Evolutionary conservation across 2,329 filamentous ascomycete genomes (phyloP).

Genomic region (Colletotrichum sp.): DNA sequence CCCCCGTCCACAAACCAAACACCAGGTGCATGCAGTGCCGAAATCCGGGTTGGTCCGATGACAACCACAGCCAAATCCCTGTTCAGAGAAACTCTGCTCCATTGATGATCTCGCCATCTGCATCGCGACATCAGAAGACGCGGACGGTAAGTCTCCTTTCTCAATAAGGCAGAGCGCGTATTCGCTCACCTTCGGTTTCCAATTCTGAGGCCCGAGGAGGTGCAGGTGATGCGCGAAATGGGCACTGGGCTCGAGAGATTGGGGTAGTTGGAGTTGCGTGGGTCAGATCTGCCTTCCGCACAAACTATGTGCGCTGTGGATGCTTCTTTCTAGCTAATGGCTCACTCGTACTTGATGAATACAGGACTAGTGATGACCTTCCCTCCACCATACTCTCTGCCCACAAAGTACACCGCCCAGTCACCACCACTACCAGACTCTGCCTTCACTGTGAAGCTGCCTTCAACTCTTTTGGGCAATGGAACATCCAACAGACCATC

Average conservation of each 20-base stretch:
- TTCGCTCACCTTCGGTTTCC: not conserved
- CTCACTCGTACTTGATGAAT: not conserved
- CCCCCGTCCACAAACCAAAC: not conserved
- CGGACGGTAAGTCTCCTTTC: not conserved
- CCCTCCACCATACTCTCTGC: not conserved
- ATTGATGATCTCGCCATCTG: not conserved
- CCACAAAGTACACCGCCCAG: constrained; percentile 7
- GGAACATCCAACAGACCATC: constrained; percentile 23
- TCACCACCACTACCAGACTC: not conserved
- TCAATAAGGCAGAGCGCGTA: not conserved
- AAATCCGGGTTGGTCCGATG: not conserved
- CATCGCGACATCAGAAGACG: not conserved
- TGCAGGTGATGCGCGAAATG: not conserved
- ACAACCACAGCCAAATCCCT: not conserved
- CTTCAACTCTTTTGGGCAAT: constrained; percentile 26
- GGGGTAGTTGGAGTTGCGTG: not conserved
- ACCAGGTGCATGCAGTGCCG: not conserved
- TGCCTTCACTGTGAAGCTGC: constrained; percentile 9
- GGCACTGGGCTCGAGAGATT: not conserved
- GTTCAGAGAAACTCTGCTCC: not conserved
- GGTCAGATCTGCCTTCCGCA: not conserved
- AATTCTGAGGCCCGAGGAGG: not conserved
- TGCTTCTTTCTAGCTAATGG: not conserved
- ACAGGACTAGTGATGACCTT: constrained; percentile 13
- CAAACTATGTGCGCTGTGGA: not conserved